Percentiles rank a stretch among this genome's conserved stretches.
Conservation (phyloP, 148 eudicot genomes). For the Limonium bicolor region DNA sequence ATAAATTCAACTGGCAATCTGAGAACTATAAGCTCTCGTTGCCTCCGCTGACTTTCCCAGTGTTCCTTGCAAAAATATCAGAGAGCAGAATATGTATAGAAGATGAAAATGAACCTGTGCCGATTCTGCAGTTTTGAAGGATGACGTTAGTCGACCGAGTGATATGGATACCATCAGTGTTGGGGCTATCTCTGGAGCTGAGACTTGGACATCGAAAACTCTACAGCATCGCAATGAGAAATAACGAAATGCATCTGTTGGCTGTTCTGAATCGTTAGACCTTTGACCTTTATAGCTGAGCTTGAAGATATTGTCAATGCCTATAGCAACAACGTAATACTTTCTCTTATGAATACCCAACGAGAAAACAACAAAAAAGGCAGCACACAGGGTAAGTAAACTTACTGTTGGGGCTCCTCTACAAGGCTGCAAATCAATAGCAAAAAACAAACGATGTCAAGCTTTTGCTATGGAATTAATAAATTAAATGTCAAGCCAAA, state of each 20-base stretch:
- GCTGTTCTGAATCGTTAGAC: constrained; percentile 77
- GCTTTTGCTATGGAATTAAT: not conserved
- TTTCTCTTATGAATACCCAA: not conserved
- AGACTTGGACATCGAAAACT: constrained; percentile 35
- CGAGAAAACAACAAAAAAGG: not conserved
- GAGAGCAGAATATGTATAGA: not conserved
- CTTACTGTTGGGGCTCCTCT: constrained; percentile 88
- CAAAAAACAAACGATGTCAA: constrained; percentile 9
- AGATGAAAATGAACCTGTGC: constrained; percentile 44
- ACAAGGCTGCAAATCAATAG: constrained; percentile 52
- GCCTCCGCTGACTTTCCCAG: not conserved
- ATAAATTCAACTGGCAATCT: not conserved
- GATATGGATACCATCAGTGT: constrained; percentile 94
- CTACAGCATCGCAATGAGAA: constrained; percentile 46
- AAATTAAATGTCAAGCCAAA: not conserved
- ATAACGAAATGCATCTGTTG: constrained; percentile 92
- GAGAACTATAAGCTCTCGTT: not conserved
- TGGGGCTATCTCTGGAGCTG: constrained; percentile 97
- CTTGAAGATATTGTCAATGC: constrained; percentile 74
- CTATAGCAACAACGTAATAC: constrained; percentile 17
- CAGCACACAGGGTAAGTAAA: not conserved
- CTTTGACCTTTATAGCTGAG: constrained; percentile 59
- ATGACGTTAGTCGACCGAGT: constrained; percentile 58
- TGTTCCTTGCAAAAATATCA: not conserved
- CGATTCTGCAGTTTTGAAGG: constrained; percentile 67